Evolutionary conservation across 1,139 yeast species (phyloP), one percentile per base, ranked within the genome.

Genomic region (Yamadazyma siamensis): DNA sequence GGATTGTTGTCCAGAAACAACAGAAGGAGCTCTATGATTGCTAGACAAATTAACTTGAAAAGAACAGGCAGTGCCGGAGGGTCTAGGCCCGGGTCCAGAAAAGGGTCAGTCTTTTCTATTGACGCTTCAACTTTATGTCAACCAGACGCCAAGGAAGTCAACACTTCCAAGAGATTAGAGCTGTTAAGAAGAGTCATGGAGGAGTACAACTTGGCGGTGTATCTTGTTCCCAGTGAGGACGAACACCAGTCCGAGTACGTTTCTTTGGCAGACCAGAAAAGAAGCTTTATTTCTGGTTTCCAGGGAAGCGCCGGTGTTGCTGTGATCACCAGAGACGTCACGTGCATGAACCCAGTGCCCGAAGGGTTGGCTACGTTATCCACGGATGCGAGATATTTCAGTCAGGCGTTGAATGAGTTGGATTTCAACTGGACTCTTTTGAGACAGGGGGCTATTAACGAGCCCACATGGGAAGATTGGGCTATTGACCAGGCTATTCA

Each of bases 301-400:
- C 83, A 86, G 35, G 99, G 99, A 4, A 81, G 94, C 35, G 96
- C 97, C 1, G 99, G 98, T 33, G 71, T 88, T 23, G 98, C 97
- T 3, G 72, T 94, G 24, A 68, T 91, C 25, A 82, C 96, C 2
- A 64, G 88, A 43, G 88, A 83, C 50, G 56, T 80, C 30, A 57
- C 65, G n/a, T 69, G 74, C 44, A 59, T 75, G 73, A 75, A 75
- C 43, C 72, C 70, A 7, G 49, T 48, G 8, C 80, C 80, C n/a
- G 77, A 74, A 44, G 82, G 83, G 7, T 69, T 77, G 42, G 91
- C 95, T 19, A 83, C 83, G 4, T 68, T 94, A 44, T 80, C 95
- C 8, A 94, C 98, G 0, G 98, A 94, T 57, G 97, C 96, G 9
- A 72, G 98, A 44, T 94, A 94, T 60, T 94, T 88, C 55, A 75